These are phyloP conservation scores for Cryptosporidium muris DNA, from an alignment of 169 alveolate species.

Conservation along the genomic window DNA sequence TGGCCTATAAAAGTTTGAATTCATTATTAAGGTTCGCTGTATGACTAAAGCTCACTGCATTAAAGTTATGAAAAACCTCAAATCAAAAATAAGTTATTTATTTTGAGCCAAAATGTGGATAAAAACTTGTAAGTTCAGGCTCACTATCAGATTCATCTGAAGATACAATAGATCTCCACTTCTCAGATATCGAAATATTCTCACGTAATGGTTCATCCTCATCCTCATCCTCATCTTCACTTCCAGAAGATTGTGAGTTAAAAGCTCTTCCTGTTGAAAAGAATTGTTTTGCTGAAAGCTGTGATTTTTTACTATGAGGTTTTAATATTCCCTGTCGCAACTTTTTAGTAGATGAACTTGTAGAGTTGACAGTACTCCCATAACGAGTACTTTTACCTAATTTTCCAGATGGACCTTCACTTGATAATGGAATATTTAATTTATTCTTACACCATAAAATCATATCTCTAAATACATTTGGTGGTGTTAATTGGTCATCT, in stretches of 20 bases:
- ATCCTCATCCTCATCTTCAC: constrained; percentile 45
- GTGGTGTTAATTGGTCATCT: constrained; percentile 71
- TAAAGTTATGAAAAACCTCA: background rate
- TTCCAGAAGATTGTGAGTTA: constrained; percentile 36
- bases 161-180: constrained; percentile 56
- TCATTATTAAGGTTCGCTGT: background rate
- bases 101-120: constrained; percentile 61
- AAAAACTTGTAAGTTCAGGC: constrained; percentile 66
- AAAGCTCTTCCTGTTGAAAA: constrained; percentile 68
- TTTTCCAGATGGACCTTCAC: constrained; percentile 7
- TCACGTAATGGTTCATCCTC: constrained; percentile 45
- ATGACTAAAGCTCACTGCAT: background rate
- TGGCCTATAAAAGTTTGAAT: background rate
- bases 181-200: constrained; percentile 48
- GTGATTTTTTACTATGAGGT: constrained; percentile 22
- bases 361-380: background rate
- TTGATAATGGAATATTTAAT: constrained; percentile 29
- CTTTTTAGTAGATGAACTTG: constrained; percentile 3
- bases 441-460: constrained; percentile 55
- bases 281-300: constrained; percentile 61
- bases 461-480: constrained; percentile 53
- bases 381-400: background rate
- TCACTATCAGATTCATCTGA: constrained; percentile 67
- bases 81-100: background rate
- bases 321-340: constrained; percentile 11